A percentile compares a stretch with the other conserved stretches of the same genome.
Evolutionary conservation across 192 early-diverging fungal species (phyloP).

Genomic region (Umbelopsis sp.): DNA sequence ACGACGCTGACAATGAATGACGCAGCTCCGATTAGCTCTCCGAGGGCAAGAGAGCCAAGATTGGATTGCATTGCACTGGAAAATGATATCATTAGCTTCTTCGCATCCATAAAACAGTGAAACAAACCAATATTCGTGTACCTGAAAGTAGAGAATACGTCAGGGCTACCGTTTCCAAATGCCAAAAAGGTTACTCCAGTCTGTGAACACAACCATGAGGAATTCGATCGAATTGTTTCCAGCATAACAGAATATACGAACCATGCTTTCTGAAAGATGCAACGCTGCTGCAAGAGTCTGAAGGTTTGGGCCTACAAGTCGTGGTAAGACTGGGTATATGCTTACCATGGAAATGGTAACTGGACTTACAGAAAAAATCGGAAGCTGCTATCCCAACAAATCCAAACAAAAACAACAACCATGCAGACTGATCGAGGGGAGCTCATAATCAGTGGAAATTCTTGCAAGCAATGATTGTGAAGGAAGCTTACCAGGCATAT

Average conservation of each 20-base stretch:
- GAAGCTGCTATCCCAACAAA: constrained; percentile 80
- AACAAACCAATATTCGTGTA: constrained; percentile 23
- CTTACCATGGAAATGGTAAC: background rate
- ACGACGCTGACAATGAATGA: constrained; percentile 45
- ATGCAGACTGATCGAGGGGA: constrained; percentile 43
- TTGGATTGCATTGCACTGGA: constrained; percentile 63
- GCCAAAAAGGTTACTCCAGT: constrained; percentile 81
- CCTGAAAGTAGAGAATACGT: constrained; percentile 87
- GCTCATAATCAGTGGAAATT: background rate
- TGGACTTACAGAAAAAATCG: constrained; percentile 77
- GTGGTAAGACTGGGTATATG: background rate
- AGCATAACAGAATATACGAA: background rate
- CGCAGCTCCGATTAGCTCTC: constrained; percentile 88
- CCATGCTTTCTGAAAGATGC: constrained; percentile 81
- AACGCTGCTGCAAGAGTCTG: constrained; percentile 73
- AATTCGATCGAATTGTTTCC: background rate
- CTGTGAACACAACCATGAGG: constrained; percentile 21
- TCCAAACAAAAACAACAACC: constrained; percentile 74
- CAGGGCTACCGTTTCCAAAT: constrained; percentile 90
- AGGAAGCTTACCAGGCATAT: constrained; percentile 42
- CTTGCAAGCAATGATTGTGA: background rate
- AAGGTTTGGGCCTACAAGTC: constrained; percentile 73
- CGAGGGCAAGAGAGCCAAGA: constrained; percentile 80
- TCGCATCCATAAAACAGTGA: background rate
- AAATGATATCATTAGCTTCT: background rate